Conservation (phyloP, 2,329 filamentous ascomycete species). For the Penicillium sp. region DNA sequence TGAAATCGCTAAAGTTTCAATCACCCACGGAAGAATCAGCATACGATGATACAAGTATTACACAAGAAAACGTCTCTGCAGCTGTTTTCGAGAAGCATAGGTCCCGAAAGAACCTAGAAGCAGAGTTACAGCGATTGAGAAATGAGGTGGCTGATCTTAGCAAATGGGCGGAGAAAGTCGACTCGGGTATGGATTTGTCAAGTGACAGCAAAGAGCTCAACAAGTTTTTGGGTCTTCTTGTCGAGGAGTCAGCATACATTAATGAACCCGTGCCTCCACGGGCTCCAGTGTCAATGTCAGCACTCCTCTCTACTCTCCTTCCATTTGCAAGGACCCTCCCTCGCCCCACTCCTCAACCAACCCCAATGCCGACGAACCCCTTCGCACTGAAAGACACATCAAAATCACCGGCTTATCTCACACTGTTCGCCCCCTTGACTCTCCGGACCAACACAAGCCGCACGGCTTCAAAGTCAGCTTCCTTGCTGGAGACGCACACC, state of each 20-base stretch:
- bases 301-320: constrained; percentile 45
- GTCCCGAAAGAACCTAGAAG: constrained; percentile 57
- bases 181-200: constrained; percentile 33
- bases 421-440: constrained; percentile 70
- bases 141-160: constrained; percentile 62
- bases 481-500: constrained; percentile 39
- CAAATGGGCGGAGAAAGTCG: constrained; percentile 61
- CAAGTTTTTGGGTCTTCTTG: constrained; percentile 36
- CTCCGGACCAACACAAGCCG: constrained; percentile 49
- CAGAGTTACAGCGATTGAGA: constrained; percentile 61
- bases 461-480: constrained; percentile 23
- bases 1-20: constrained; percentile 32
- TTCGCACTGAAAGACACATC: constrained; percentile 57
- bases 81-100: constrained; percentile 53
- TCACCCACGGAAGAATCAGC: constrained; percentile 19
- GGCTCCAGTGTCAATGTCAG: constrained; percentile 37
- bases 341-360: constrained; percentile 28
- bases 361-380: constrained; percentile 64
- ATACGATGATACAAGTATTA: constrained; percentile 8
- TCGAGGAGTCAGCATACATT: constrained; percentile 32
- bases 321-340: constrained; percentile 42
- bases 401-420: constrained; percentile 70
- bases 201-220: constrained; percentile 42
- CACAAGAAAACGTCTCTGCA: constrained; percentile 24
- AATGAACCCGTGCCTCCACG: constrained; percentile 27